These are phyloP conservation scores for Neopestalotiopsis rosae DNA, from an alignment of 2,329 filamentous ascomycete genomes.

Conservation along the genomic window DNA sequence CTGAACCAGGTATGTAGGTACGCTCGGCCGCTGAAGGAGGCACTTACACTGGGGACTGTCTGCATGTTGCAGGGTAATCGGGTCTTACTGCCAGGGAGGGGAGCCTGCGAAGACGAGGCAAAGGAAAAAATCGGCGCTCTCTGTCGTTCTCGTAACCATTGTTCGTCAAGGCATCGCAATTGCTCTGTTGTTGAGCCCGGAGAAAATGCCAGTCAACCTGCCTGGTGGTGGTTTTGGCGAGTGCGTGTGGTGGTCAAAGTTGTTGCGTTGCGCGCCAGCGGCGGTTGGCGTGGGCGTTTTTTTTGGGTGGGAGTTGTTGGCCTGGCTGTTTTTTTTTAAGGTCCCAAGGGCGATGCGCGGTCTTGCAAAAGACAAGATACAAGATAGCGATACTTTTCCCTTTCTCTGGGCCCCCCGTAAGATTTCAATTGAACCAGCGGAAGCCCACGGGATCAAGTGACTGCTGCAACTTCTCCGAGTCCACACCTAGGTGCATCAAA, in stretches of 20 bases:
- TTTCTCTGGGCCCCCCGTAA: background rate
- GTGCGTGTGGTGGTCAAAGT: background rate
- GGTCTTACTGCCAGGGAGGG: constrained; percentile 40
- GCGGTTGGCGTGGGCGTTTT: constrained; percentile 1
- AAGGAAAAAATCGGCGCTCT: constrained; percentile 30
- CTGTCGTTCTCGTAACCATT: constrained; percentile 37
- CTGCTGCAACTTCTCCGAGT: constrained; percentile 2
- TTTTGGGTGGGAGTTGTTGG: background rate
- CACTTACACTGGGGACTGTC: constrained; percentile 59
- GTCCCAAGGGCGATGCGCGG: background rate
- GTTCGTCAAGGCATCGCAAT: constrained; percentile 39
- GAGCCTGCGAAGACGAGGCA: constrained; percentile 39
- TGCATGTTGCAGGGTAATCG: constrained; percentile 52
- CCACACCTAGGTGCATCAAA: constrained; percentile 2
- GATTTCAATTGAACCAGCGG: background rate
- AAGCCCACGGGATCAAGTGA: background rate
- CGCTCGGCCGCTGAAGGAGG: constrained; percentile 12
- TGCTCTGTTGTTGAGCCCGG: constrained; percentile 22
- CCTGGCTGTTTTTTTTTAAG: background rate
- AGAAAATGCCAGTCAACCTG: constrained; percentile 27
- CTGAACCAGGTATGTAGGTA: constrained; percentile 1
- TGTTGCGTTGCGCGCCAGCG: background rate
- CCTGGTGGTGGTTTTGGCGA: background rate
- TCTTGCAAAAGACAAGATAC: background rate
- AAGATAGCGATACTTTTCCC: background rate